Base-by-base conservation (phyloP, 768 basidiomycete species). In the Boletus tylopilopsis region DNA sequence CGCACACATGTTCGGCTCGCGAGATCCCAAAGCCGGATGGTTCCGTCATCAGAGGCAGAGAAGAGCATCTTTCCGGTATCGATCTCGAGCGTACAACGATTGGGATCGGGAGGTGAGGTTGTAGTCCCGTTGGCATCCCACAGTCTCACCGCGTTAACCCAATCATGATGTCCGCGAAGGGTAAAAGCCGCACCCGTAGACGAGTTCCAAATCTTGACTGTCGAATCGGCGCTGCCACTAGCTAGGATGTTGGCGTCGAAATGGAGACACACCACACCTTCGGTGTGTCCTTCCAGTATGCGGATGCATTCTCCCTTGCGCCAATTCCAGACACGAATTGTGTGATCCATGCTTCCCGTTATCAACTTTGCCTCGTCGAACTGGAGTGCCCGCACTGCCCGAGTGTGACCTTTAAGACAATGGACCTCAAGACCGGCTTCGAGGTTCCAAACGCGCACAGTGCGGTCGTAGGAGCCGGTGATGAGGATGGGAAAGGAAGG, bases 271-370 rank as follows among this genome's bases (percentile, higher is more conserved):
- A 97, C 83, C 29, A 99, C 89, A 48, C 92, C 93, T 41, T 88
- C 92, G 11, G 87, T 83, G 64, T 99, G 96, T 2, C 94, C 94
- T 25, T 87, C 82, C 19, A 99, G 74, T 1, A 87, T 93, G 50
- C 92, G 79, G 47, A 95, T 84, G 62, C 91, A 94, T 56, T 82
- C 80, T 23, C 94, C 94, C 24, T 83, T 81, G 45, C 93, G 77
- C 94, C 94, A 97, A 61, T 95, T 86, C 94, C 94, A 99, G 35
- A 99, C 87, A 49, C 90, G 87, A 63, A 99, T 82, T 0, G 93
- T 95, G 57, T 82, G 81, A 64, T 99, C 96, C 94, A 98, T 95
- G 55, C 87, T 89, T 8, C 87, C 96, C 0, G 96, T 98, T 63
- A 99, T 92, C 43, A 98, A 76, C 68, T 96, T 94, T 50, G 81